Base-by-base conservation (phyloP, 176 grass and related monocot species). In the Carex myosuroides region DNA sequence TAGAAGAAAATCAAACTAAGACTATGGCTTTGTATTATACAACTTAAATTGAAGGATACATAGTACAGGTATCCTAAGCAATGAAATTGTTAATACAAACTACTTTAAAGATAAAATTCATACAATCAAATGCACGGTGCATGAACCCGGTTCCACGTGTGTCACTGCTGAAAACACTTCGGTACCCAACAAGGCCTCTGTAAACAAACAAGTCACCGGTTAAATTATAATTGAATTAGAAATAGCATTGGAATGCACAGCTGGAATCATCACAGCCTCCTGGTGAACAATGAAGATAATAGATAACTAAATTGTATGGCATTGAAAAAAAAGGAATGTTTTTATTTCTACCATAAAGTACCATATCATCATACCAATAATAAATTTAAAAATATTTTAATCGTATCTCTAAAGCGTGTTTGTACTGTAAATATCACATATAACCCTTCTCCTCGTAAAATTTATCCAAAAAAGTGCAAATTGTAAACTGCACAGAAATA, bases 131-230 rank as follows among this genome's bases (percentile, higher is more conserved):
- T 86, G 96, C 96, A 72, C 96, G 92, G 58, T 98, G 96, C 96
- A 98, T 98, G 90, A 98, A 98, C 83, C 96, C 96, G 93, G 88
- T 95, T 85, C 96, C 96, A 79, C 96, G 96, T 56, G 96, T 98
- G 83, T 89, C 92, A 46, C 93, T 95, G 89, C 90, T 98, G 85
- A 98, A 98, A 83, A 98, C 87, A 92, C 91, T 90, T 93, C 89
- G 93, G 61, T 95, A 89, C 75, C 96, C 96, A 79, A 98, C 96
- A 75, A 98, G 89, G 72, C 96, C 96, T 89, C 96, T 98, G 91
- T 69, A 77, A 55, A 81, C 89, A 60, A 86, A 66, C 60, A 83
- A 68, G 3, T 44, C 73, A 78, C 6, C 52, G 18, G 13, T 77
- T 30, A 57, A 8, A 42, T 70, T 16, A 77, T 2, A 54, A 29